Conservation (phyloP, 2,329 filamentous ascomycete genomes). For the Sarocladiaceae sp. region DNA sequence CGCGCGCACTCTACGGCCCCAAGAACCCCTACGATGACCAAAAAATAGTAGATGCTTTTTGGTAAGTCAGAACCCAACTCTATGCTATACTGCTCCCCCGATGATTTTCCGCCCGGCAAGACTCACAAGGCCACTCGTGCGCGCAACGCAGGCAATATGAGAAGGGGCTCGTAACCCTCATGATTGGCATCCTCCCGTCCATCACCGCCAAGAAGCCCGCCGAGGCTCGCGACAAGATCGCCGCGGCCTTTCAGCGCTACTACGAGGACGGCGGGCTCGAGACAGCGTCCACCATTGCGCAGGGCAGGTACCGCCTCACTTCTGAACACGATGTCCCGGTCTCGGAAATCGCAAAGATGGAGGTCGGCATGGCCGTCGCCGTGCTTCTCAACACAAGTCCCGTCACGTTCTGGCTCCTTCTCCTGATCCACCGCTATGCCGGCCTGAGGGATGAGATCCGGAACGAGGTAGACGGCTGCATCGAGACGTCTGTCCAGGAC, state of each 20-base stretch:
- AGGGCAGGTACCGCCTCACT: not conserved
- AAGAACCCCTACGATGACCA: slow-evolving; percentile 12
- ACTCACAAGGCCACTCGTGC: too few relatives aligned
- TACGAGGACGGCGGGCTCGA: slow-evolving; percentile 7
- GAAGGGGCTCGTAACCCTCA: slow-evolving; percentile 4
- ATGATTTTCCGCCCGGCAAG: too few relatives aligned
- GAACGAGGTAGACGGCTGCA: not conserved
- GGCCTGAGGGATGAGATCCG: not conserved
- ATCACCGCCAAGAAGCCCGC: slow-evolving; percentile 7
- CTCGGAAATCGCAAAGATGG: not conserved
- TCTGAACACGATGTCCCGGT: not conserved
- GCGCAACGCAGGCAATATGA: slow-evolving; percentile 7
- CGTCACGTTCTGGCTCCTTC: slow-evolving; percentile 1
- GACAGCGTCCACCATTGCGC: not conserved
- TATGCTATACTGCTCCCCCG: too few relatives aligned
- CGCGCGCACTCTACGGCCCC: slow-evolving; percentile 11
- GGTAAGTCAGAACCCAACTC: not conserved
- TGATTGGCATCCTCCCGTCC: slow-evolving; percentile 8
- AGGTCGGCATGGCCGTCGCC: slow-evolving; percentile 1
- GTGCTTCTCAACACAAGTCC: slow-evolving; percentile 2
- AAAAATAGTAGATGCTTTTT: slow-evolving; percentile 10
- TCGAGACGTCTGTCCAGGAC: not conserved
- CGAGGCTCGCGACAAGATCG: slow-evolving; percentile 4
- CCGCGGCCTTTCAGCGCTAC: not conserved
- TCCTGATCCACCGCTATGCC: not conserved